Evolutionary conservation across 805 yeast species (phyloP), one percentile per base, ranked within the genome.

Genomic region (Danielozyma ontarioensis): DNA sequence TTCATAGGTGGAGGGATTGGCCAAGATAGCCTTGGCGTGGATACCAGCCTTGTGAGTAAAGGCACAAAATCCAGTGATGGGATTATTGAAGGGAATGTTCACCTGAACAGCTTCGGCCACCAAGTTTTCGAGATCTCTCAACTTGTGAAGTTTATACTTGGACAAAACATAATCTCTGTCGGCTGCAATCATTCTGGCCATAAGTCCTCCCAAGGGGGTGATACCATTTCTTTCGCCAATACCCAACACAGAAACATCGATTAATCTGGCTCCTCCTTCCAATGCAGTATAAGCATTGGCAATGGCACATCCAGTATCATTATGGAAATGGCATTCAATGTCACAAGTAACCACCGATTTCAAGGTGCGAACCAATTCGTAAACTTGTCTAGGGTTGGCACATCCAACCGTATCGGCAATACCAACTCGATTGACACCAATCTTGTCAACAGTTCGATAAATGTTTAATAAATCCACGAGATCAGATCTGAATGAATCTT

Each of bases 11-110:
- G 96, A 87, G 42, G 98, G 98, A 68, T 90, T 93, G 38, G 98
- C 98, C 46, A 90, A 76, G 49, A 90, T 90, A 37, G 97, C 97
- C 74, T 93, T 90, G 53, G 98, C 97, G 62, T 90, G 98, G 59
- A 90, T 89, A 65, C 98, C 98, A 38, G 98, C 98, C 75, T 90
- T 90, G 72, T 90, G 98, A 39, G 98, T 90, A 71, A 90, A 90
- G 29, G 98, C 98, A 73, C 97, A 93, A 82, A 93, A 93, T 22
- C 98, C 98, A 27, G 98, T 90, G 62, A 90, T 87, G 50, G 97
- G 97, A 72, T 90, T 90, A 76, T 90, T 90, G 76, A 90, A 90
- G 39, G 98, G 98, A 53, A 93, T 76, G 66, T 90, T 90, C 43
- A 90, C 96, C 68, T 87, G 94, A 35, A 90, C 97, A 31, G 96